Evolutionary conservation across 805 yeast genomes (phyloP), one percentile per base, ranked within the genome.

Genomic region (Pichia membranifaciens): DNA sequence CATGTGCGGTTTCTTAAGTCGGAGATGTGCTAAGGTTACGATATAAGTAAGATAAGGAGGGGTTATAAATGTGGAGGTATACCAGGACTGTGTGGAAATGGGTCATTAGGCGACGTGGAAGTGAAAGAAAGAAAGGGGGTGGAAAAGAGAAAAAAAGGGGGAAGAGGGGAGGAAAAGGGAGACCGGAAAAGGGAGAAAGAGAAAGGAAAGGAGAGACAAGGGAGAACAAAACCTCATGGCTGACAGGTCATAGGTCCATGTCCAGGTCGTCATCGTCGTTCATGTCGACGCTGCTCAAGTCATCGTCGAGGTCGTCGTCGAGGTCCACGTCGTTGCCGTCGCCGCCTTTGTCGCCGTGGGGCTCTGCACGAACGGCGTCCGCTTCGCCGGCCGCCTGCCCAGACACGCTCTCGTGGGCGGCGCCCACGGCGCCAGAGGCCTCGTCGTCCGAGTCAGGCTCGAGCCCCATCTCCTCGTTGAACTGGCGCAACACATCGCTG

Each of bases 401-500:
- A n/a, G n/a, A n/a, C n/a, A n/a, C n/a, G n/a, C n/a, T n/a, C n/a
- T n/a, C n/a, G n/a, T n/a, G n/a, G 9, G 56, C 66, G 15, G 43
- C 41, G 22, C 44, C 54, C 25, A 55, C 51, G 35, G 48, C 53
- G 12, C 48, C 47, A 42, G 62, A 58, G n/a, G 5, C n/a, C 9
- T 44, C 47, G 4, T 54, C 60, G 38, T 59, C 63, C 36, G 55
- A 54, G 13, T 37, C 44, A 6, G 23, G 21, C 16, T 54, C 64
- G 6, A 48, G 15, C 6, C 47, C 50, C 41, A 34, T 48, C 23
- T 58, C 58, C 15, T 58, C 63, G 12, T 41, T 35, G 16, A 61
- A 61, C 5, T 54, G 53, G 9, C 50, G 54, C n/a, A 55, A 42
- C 45, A 65, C 55, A 63, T 56, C 51, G 58, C 49, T 53, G 69